These are phyloP conservation scores for Zoysia matrella DNA, from an alignment of 202 grass and related monocot genomes.

Conservation along the genomic window DNA sequence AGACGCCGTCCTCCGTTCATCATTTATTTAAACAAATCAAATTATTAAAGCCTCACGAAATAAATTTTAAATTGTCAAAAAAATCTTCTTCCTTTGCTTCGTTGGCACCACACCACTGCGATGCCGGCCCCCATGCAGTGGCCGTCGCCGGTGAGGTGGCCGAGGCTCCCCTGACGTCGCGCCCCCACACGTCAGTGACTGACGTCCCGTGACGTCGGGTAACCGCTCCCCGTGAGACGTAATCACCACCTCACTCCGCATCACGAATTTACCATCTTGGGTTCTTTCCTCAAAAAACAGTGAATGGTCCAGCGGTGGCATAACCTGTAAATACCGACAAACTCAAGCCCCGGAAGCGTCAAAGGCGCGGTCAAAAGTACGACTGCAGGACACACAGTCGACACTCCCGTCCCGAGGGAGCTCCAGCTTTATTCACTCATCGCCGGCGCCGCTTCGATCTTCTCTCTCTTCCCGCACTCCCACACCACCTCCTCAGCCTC, in stretches of 20 bases:
- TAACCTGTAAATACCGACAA: neutral
- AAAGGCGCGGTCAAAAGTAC: slow-evolving; percentile 72
- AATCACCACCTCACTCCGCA: slow-evolving; percentile 39
- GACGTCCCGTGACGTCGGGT: too few relatives aligned
- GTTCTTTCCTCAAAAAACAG: neutral
- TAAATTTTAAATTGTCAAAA: too few relatives aligned
- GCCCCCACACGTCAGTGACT: too few relatives aligned
- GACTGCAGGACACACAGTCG: too few relatives aligned
- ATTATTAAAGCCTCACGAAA: too few relatives aligned
- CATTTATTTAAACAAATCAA: too few relatives aligned
- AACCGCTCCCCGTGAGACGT: too few relatives aligned
- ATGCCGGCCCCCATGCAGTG: neutral
- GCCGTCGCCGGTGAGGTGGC: slow-evolving; percentile 44
- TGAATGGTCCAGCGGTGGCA: neutral
- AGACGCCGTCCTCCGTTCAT: too few relatives aligned
- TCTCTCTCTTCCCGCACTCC: slow-evolving; percentile 19
- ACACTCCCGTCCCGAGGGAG: slow-evolving; percentile 24
- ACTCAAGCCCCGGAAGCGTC: accelerated
- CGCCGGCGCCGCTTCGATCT: neutral
- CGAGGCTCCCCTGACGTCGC: too few relatives aligned
- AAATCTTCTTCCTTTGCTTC: too few relatives aligned
- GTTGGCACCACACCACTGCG: too few relatives aligned
- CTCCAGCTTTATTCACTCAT: slow-evolving; percentile 32
- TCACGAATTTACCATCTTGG: neutral
- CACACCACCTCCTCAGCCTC: slow-evolving; percentile 9